Base-by-base conservation (phyloP, 805 yeast genomes). In the Wickerhamiella vanderwaltii region DNA sequence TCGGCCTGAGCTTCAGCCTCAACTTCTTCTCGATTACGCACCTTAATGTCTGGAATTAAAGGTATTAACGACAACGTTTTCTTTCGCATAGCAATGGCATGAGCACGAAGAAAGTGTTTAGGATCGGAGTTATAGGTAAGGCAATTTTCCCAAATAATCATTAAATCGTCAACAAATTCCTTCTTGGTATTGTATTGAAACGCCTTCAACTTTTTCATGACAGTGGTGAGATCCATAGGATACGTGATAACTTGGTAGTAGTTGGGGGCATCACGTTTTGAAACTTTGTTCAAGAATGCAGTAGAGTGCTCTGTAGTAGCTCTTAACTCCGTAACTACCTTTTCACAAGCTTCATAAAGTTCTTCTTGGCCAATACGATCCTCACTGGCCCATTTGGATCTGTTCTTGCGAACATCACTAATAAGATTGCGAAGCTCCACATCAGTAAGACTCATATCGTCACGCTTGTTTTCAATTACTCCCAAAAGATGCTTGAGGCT, bases 341-440 rank as follows among this genome's bases (percentile, higher is more conserved):
- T 87, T 53, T 91, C 99, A 54, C 96, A 88, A 0, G 96, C 95
- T 52, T 93, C 98, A 55, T 91, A 91, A 17, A 91, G 69, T 58
- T 93, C 99, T 57, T 91, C 99, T 62, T 91, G 99, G 5, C 99
- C 99, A 33, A 91, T 77, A 47, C 82, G 71, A 44, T 87, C 94
- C 56, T 91, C 96, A 44, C 83, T 83, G 6, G 96, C 93, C 99
- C 98, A 91, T 61, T 91, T 91, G 0, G 97, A 93, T 45, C 97
- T 67, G 56, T 87, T 88, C 53, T 87, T 91, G 38, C 96, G 70
- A 7, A 91, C 97, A 56, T 91, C 98, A 71, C 83, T 73, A 41
- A 91, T 79, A 48, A 91, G 66, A 46, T 80, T 80, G 46, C 88
- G 74, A 43, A 91, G 71, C 57, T 91, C 97, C 43, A 73, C 66